Conservation (phyloP, 768 basidiomycete species). For the Boletellus ananiceps region DNA sequence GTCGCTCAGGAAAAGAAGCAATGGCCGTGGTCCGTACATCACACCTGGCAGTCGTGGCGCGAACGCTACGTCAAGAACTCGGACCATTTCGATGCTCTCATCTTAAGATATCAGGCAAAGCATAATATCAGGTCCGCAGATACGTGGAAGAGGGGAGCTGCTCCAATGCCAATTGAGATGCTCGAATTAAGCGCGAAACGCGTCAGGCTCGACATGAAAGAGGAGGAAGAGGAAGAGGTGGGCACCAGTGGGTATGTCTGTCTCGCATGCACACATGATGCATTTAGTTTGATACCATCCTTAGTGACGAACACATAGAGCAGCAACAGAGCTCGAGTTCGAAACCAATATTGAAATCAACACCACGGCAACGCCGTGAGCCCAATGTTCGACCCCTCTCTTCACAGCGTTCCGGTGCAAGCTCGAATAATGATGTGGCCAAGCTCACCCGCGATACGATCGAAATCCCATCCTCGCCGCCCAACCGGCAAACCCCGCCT, state of each 20-base stretch:
- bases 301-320: conserved; percentile 6
- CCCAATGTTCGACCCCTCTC: neutral
- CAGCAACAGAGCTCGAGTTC: neutral
- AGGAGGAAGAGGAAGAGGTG: neutral
- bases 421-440: neutral
- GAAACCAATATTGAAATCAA: neutral
- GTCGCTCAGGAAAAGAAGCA: conserved; percentile 31
- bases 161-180: neutral
- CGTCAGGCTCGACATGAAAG: neutral
- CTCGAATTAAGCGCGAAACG: conserved; percentile 6
- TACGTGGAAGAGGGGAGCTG: conserved; percentile 1
- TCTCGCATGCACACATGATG: neutral
- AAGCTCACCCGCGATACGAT: neutral
- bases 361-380: neutral
- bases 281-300: neutral
- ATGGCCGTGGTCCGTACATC: conserved; percentile 52
- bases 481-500: neutral
- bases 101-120: conserved; percentile 37
- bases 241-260: conserved; percentile 3
- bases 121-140: conserved; percentile 11
- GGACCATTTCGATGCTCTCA: conserved; percentile 38
- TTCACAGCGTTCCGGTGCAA: neutral
- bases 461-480: conserved; percentile 1
- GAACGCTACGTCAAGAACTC: conserved; percentile 51
- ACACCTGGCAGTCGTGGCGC: conserved; percentile 62